Conservation (phyloP, 2,329 filamentous ascomycete genomes). For the Ophiostoma tasmaniense region DNA sequence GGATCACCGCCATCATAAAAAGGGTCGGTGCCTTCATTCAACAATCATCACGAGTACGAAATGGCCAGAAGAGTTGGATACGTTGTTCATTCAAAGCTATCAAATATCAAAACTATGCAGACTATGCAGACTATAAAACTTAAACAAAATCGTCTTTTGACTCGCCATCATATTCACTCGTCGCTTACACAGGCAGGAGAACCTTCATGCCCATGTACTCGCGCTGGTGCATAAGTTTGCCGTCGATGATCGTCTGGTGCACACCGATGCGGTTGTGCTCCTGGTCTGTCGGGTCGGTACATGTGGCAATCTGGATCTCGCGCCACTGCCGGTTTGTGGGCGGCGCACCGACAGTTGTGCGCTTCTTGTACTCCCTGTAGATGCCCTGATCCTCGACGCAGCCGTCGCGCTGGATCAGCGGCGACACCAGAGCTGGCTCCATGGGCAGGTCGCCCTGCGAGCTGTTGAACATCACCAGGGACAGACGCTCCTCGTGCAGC, state of each 20-base stretch:
- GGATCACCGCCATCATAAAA: neutral
- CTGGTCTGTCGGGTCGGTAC: slow-evolving; percentile 35
- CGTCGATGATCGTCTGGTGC: slow-evolving; percentile 35
- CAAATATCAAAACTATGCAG: neutral
- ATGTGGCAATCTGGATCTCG: slow-evolving; percentile 40
- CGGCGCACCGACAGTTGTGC: slow-evolving; percentile 32
- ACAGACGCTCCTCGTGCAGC: slow-evolving; percentile 32
- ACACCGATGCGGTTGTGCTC: slow-evolving; percentile 33
- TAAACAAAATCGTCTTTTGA: neutral
- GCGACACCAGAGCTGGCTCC: slow-evolving; percentile 30
- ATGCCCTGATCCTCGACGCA: slow-evolving; percentile 37
- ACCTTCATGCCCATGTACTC: slow-evolving; percentile 41
- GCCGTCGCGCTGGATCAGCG: slow-evolving; percentile 31
- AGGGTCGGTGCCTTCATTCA: neutral
- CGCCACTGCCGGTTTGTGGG: slow-evolving; percentile 40
- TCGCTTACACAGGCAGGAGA: slow-evolving; percentile 32
- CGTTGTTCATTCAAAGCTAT: neutral
- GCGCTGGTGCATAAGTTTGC: slow-evolving; percentile 38
- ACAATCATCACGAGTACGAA: neutral
- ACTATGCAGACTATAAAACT: neutral
- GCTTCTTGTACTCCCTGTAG: slow-evolving; percentile 37
- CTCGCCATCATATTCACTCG: neutral
- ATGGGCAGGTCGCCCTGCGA: slow-evolving; percentile 37
- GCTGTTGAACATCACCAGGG: slow-evolving; percentile 38
- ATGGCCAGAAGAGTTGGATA: neutral